Evolutionary conservation across 225 moss, liverwort and hornwort species (phyloP), one percentile per base, ranked within the genome.

Genomic region (Asterella californica): DNA sequence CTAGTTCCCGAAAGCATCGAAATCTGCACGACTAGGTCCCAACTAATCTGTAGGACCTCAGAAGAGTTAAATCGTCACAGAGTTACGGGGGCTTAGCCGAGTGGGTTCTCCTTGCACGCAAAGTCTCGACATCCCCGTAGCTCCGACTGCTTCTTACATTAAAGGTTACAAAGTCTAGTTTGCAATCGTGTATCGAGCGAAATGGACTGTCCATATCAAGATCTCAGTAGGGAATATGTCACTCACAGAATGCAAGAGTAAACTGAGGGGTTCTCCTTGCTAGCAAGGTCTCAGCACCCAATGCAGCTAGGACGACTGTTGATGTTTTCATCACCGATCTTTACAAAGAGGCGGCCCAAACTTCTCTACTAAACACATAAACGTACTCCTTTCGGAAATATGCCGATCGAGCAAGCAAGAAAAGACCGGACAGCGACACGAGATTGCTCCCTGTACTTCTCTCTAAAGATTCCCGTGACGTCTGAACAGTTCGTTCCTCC

Each of bases 241-340:
- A 75, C 72, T 84, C 87, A 84, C 80, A 84, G 87, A 84, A 80
- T 87, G 87, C 84, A 82, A 78, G 80, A 73, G 83, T 50, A 0
- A 8, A 33, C 82, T 81, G 84, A 80, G 87, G 68, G 87, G 87
- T 84, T 84, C 87, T 82, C 82, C 82, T 87, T 80, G 84, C 84
- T 8, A 84, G 76, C 84, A 82, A 84, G 84, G 79, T 76, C 79
- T 82, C 79, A 82, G 76, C 60, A 65, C 78, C 82, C 81, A 78
- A 37, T 82, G 80, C 87, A 87, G 74, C 87, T 87, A 67, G 60
- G 85, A 72, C 85, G 73, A 82, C 78, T 82, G 80, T 77, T 77
- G 74, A 49, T 64, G 10, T 74, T 78, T 12, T 87, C 84, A 82
- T 87, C 87, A 87, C 65, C 19, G 84, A 80, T 80, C 87, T 79